These are phyloP conservation scores for Clitopilus passeckerianus DNA, from an alignment of 768 basidiomycete species.

Conservation along the genomic window DNA sequence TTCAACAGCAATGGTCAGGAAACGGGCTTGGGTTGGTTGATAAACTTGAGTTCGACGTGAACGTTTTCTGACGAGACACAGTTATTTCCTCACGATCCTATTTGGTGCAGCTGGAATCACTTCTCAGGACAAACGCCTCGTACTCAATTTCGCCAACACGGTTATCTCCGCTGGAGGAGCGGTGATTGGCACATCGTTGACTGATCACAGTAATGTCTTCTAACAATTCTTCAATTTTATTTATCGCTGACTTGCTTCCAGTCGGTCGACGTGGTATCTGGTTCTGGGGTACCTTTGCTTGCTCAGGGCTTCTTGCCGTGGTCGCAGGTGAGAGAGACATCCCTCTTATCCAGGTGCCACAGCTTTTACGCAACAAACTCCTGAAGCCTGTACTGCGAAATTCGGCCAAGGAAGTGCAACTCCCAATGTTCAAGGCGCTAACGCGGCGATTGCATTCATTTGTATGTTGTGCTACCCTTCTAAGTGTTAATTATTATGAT, in stretches of 20 bases:
- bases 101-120: slow-evolving; percentile 32
- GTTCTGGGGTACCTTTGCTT: slow-evolving; percentile 42
- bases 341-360: neutral
- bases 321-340: slow-evolving; percentile 25
- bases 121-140: slow-evolving; percentile 31
- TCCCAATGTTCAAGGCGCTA: slow-evolving; percentile 30
- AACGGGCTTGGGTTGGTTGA: slow-evolving; percentile 41
- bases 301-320: slow-evolving; percentile 32
- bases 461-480: slow-evolving; percentile 23
- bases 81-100: slow-evolving; percentile 39
- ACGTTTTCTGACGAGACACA: slow-evolving; percentile 6
- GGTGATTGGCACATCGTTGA: slow-evolving; percentile 33
- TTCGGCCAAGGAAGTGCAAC: slow-evolving; percentile 26
- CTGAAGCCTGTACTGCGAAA: slow-evolving; percentile 32
- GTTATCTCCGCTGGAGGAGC: slow-evolving; percentile 35
- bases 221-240: neutral
- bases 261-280: slow-evolving; percentile 40
- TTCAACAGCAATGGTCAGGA: slow-evolving; percentile 44
- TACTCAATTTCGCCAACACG: slow-evolving; percentile 38
- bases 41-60: neutral
- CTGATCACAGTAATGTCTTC: slow-evolving; percentile 27
- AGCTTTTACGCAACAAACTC: neutral
- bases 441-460: slow-evolving; percentile 40
- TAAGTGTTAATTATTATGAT: neutral
- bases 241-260: slow-evolving; percentile 4